phyloP scores from a whole-genome alignment of 2,329 filamentous ascomycete genomes.

The Fusarium solani-melongenae region DNA sequence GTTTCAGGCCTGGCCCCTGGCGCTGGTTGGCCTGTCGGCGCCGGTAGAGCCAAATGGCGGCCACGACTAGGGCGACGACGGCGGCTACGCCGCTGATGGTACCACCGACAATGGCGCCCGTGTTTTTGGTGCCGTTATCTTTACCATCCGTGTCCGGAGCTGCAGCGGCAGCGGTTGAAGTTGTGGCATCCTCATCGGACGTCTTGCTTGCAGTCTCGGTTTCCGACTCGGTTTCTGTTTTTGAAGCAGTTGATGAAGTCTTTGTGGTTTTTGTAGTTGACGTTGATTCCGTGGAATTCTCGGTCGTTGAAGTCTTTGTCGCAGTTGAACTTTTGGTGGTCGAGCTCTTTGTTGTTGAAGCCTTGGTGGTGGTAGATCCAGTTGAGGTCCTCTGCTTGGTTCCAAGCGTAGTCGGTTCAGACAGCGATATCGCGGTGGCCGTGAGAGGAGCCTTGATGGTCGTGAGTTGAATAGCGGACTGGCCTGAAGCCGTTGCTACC shows the following conservation, averaged over 20 bases:
- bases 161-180: constrained; percentile 34
- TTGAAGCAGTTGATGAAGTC: constrained; percentile 23
- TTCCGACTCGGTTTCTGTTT: constrained; percentile 21
- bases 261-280: constrained; percentile 6
- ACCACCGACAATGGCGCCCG: constrained; percentile 65
- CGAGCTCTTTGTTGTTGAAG: constrained; percentile 13
- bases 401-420: constrained; percentile 56
- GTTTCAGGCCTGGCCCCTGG: constrained; percentile 53
- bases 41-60: constrained; percentile 58
- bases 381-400: constrained; percentile 30
- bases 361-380: constrained; percentile 8
- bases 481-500: constrained; percentile 57
- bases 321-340: constrained; percentile 6
- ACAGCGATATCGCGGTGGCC: constrained; percentile 50
- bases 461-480: constrained; percentile 48
- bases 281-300: constrained; percentile 14
- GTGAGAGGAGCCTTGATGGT: constrained; percentile 56
- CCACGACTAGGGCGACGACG: constrained; percentile 54
- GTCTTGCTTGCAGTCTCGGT: constrained; percentile 21
- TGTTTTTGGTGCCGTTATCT: constrained; percentile 47
- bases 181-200: constrained; percentile 22
- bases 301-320: constrained; percentile 16
- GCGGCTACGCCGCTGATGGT: constrained; percentile 63
- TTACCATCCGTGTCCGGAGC: constrained; percentile 45
- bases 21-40: constrained; percentile 56